phyloP scores from a whole-genome alignment of 2,329 filamentous ascomycete species.

The Ophiostoma himal-ulmi region DNA sequence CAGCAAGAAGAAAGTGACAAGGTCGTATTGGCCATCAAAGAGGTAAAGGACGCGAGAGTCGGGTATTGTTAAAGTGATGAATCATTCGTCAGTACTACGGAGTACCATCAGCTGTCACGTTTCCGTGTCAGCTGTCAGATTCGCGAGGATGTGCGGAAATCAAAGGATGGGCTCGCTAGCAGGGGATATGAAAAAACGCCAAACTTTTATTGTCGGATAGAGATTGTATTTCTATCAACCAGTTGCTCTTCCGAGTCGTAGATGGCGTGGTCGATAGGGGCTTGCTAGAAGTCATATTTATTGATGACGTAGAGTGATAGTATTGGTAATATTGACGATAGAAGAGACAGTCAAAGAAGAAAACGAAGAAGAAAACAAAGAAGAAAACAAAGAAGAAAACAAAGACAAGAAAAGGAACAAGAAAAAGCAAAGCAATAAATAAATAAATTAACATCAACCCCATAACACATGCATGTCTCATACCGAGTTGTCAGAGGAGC shows the following conservation, averaged over 20 bases:
- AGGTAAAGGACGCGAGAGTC: neutral
- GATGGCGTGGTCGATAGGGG: neutral
- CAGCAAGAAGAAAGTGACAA: neutral
- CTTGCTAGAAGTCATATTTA: neutral
- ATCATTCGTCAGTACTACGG: too few relatives aligned
- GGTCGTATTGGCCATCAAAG: neutral
- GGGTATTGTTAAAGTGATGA: neutral
- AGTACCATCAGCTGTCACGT: neutral
- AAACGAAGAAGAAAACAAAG: neutral
- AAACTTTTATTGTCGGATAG: too few relatives aligned
- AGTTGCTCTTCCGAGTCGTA: too few relatives aligned
- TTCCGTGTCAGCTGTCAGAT: slow-evolving; percentile 3
- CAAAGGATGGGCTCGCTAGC: neutral
- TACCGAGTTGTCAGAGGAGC: neutral
- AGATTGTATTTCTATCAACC: too few relatives aligned
- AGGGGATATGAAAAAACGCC: neutral
- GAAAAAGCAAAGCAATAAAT: neutral
- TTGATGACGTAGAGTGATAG: neutral
- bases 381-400: neutral
- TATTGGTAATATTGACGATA: neutral
- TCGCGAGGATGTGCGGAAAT: slow-evolving; percentile 8
- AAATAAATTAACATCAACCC: neutral
- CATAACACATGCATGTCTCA: neutral
- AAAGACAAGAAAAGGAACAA: neutral
- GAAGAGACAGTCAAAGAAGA: too few relatives aligned